phyloP scores from a whole-genome alignment of 2,329 filamentous ascomycete species.

The Aspergillus sp. region DNA sequence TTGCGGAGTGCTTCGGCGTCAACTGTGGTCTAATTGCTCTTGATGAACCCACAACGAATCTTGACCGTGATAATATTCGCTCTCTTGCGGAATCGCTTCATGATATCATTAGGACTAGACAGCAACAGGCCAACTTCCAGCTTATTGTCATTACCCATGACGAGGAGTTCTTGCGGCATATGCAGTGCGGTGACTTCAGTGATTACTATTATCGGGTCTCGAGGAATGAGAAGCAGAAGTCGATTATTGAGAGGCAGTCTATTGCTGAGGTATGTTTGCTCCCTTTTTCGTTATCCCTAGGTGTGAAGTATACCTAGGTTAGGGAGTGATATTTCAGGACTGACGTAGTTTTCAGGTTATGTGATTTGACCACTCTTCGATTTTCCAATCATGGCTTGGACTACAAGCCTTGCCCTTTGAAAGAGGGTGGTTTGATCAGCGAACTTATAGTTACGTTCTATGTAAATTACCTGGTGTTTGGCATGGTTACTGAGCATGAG shows the following conservation, averaged over 20 bases:
- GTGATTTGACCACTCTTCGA: not conserved
- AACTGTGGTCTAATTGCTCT: conserved; percentile 96
- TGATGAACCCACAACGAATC: conserved; percentile 95
- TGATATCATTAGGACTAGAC: conserved; percentile 79
- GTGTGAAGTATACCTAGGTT: conserved; percentile 11
- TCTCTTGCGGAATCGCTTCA: conserved; percentile 82
- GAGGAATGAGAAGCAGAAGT: conserved; percentile 82
- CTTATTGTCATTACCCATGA: conserved; percentile 98
- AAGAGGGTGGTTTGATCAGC: not conserved
- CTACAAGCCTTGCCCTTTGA: not conserved
- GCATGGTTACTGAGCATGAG: not conserved
- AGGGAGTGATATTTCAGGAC: conserved; percentile 10
- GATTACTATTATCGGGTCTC: conserved; percentile 89
- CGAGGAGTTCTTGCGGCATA: conserved; percentile 89
- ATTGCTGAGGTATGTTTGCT: conserved; percentile 49
- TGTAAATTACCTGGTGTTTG: not conserved
- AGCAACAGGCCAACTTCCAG: conserved; percentile 92
- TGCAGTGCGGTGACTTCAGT: conserved; percentile 91
- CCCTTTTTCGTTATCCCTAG: not conserved
- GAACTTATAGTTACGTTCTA: not conserved
- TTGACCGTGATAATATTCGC: conserved; percentile 92
- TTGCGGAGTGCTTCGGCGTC: conserved; percentile 94
- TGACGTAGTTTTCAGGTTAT: not conserved
- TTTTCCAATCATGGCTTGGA: not conserved
- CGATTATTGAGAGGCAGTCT: conserved; percentile 70